Evolutionary conservation across 75 land plant species (phyloP).

Genomic region (Cryptomeria japonica): DNA sequence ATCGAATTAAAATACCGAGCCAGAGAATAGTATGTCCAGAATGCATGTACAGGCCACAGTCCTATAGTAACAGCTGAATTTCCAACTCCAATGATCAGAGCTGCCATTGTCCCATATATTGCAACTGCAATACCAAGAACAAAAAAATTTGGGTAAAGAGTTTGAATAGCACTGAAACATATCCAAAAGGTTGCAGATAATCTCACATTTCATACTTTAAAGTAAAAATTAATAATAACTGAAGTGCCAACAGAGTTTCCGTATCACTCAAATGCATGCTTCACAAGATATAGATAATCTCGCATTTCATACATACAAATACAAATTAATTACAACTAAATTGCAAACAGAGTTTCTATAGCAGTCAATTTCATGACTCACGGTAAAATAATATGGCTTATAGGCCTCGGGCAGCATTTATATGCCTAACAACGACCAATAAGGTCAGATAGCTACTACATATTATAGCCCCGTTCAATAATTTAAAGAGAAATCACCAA

Average conservation of each 20-base stretch:
- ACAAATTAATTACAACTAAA: not conserved
- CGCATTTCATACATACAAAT: not conserved
- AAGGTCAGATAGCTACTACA: not conserved
- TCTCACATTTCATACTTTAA: not conserved
- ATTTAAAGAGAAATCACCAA: not conserved
- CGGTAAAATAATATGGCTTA: not conserved
- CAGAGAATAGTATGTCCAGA: conserved; percentile 70
- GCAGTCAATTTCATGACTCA: not conserved
- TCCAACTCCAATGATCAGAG: conserved; percentile 46
- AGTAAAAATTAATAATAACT: not conserved
- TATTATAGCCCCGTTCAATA: not conserved
- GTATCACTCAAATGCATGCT: not conserved
- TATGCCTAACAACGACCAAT: not conserved
- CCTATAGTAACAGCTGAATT: conserved; percentile 74
- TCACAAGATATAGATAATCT: not conserved
- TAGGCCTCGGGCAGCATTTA: not conserved
- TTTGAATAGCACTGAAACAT: not conserved
- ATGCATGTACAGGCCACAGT: conserved; percentile 80
- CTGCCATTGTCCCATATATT: conserved; percentile 53
- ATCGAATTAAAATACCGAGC: conserved; percentile 32
- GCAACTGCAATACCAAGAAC: conserved; percentile 38
- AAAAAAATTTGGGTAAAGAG: not conserved
- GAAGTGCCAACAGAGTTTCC: not conserved
- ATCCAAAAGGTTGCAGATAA: not conserved
- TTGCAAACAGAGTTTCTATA: not conserved